Evolutionary conservation across 352 stramenopile genomes (phyloP).

Genomic region (Globisporangium splendens): DNA sequence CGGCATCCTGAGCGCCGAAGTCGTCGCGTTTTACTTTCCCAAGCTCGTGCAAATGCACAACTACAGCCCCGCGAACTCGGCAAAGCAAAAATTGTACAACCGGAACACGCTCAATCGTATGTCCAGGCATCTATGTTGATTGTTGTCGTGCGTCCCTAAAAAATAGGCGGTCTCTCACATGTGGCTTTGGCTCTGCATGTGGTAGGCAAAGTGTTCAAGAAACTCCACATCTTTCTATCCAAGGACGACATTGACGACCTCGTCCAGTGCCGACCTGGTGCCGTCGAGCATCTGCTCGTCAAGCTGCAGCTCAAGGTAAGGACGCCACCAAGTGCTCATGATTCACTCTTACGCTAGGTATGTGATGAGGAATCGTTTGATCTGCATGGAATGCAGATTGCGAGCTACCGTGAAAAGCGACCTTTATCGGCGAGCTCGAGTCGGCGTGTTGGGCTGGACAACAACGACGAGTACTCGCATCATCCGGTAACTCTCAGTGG

Average conservation of each 20-base stretch:
- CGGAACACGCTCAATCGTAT: slow-evolving; percentile 93
- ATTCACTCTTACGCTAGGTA: too few relatives aligned
- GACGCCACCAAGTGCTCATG: too few relatives aligned
- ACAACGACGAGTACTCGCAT: slow-evolving; percentile 29
- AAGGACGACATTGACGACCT: slow-evolving; percentile 91
- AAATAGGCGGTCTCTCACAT: too few relatives aligned
- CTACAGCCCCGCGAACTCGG: slow-evolving; percentile 91
- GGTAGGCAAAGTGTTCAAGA: slow-evolving; percentile 83
- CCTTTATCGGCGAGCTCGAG: slow-evolving; percentile 24
- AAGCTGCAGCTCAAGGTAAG: slow-evolving; percentile 88
- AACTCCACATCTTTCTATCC: slow-evolving; percentile 74
- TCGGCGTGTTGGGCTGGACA: slow-evolving; percentile 18
- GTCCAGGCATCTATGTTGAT: slow-evolving; percentile 7
- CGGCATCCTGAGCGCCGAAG: slow-evolving; percentile 86
- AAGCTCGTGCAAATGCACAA: slow-evolving; percentile 96
- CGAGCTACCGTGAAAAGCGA: slow-evolving; percentile 65
- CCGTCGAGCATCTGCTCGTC: slow-evolving; percentile 90
- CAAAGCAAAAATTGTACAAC: slow-evolving; percentile 95
- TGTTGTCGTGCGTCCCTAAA: too few relatives aligned
- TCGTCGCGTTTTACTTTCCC: slow-evolving; percentile 94
- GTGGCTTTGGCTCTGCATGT: too few relatives aligned
- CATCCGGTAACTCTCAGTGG: not conserved
- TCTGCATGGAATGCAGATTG: too few relatives aligned
- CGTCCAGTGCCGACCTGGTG: slow-evolving; percentile 83
- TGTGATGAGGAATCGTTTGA: too few relatives aligned